Evolutionary conservation across 2,329 filamentous ascomycete species (phyloP), one percentile per base, ranked within the genome.

Genomic region (Cladosporium cucumerinum): DNA sequence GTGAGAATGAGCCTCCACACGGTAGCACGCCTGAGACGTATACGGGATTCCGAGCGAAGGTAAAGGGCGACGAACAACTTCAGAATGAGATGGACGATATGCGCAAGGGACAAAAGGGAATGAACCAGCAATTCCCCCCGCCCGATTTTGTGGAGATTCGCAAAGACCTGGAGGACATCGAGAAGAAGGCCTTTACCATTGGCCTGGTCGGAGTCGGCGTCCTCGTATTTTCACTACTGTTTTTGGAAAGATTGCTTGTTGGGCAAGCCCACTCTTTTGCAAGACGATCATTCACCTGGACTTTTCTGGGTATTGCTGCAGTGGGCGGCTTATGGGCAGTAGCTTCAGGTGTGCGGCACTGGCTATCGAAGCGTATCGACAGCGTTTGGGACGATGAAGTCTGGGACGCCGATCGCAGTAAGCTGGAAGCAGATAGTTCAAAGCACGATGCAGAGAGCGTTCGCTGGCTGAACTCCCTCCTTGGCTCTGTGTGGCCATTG

Each of bases 401-500:
- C 0, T 92, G 89, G 89, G 85, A 89, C 65, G 85, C 88, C 2
- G 84, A 86, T 58, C 76, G 87, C 49, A 78, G 83, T 36, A 79
- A 83, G 61, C 84, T 86, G 59, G 78, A 84, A 66, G 78, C 82
- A 43, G 70, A 79, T 49, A 75, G 75, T 18, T 79, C 82, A 57
- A 74, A 73, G 30, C 70, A 81, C 67, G 80, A 85, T 1, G 86
- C 89, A 5, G 89, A 90, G 70, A 89, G 88, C 0, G 85, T 86
- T 0, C 82, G 86, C 61, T 92, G 89, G 90, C 81, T 92, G 62
- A 92, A 92, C 72, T 88, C 85, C 5, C 74, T 92, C 0, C 72
- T 92, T 8, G 80, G 84, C 4, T 85, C 88, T 1, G 82, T 92
- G 5, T 92, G 90, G 90, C 88, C 89, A 0, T 80, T 93, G 32